phyloP scores from a whole-genome alignment of 495 filamentous ascomycete species.

The Antarctomyces pellizariae region DNA sequence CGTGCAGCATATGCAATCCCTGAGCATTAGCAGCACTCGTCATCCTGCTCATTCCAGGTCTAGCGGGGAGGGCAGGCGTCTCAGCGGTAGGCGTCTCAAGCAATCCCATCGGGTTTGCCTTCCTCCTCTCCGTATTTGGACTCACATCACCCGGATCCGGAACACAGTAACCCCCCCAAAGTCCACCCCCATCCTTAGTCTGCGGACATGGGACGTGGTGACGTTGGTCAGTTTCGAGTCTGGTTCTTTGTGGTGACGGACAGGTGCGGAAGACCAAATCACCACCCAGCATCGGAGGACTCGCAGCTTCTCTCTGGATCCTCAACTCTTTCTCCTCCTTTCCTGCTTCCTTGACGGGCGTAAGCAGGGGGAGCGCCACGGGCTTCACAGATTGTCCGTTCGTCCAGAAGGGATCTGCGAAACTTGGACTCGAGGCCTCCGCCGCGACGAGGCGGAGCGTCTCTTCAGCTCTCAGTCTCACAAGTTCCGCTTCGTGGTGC shows the following conservation, averaged over 20 bases:
- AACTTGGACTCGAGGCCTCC: conserved; percentile 14
- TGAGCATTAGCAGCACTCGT: conserved; percentile 1
- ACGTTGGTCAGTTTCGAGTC: conserved; percentile 39
- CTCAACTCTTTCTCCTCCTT: conserved; percentile 15
- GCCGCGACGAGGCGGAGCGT: conserved; percentile 11
- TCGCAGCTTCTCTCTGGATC: conserved; percentile 27
- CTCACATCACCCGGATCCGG: conserved; percentile 14
- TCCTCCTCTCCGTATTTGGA: conserved; percentile 13
- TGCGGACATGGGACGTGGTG: conserved; percentile 26
- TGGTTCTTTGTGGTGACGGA: conserved; percentile 53
- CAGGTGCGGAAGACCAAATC: conserved; percentile 58
- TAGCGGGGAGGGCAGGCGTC: conserved; percentile 2
- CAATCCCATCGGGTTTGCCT: conserved; percentile 10
- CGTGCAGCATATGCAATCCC: conserved; percentile 21
- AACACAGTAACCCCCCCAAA: conserved; percentile 49
- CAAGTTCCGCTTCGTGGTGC: conserved; percentile 17
- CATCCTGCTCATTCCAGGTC: too few relatives aligned
- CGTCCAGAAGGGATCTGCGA: conserved; percentile 17
- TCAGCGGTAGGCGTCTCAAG: conserved; percentile 11
- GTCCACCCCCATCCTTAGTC: conserved; percentile 21
- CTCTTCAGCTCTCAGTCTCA: conserved; percentile 12
- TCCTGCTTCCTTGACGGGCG: conserved; percentile 11
- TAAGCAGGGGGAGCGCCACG: conserved; percentile 6
- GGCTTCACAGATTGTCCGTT: conserved; percentile 10
- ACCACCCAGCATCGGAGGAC: conserved; percentile 64